Evolutionary conservation across 2,329 filamentous ascomycete genomes (phyloP).

Genomic region (Xylaria sp.): DNA sequence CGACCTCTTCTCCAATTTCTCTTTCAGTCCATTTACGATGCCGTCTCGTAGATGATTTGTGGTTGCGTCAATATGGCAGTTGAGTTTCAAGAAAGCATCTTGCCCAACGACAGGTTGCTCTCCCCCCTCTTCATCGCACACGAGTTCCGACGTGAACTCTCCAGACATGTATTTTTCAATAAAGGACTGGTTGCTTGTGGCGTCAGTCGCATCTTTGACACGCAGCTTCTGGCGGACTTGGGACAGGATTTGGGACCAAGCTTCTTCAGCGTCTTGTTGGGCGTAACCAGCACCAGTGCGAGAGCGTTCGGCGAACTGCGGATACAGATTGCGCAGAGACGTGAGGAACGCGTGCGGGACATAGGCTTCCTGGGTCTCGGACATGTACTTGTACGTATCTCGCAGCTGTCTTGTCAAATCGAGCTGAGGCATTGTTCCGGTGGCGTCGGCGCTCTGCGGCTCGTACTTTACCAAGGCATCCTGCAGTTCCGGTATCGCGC

Average conservation of each 20-base stretch:
- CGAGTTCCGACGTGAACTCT: conserved; percentile 78
- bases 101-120: conserved; percentile 74
- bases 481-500: conserved; percentile 90
- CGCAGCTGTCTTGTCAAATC: conserved; percentile 83
- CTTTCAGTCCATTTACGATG: conserved; percentile 80
- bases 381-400: conserved; percentile 89
- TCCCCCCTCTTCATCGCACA: conserved; percentile 84
- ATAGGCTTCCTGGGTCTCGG: conserved; percentile 86
- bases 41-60: conserved; percentile 94
- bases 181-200: conserved; percentile 71
- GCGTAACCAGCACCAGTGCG: conserved; percentile 86
- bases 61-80: conserved; percentile 89
- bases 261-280: conserved; percentile 99
- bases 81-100: conserved; percentile 89
- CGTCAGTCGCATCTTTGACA: conserved; percentile 59
- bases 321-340: conserved; percentile 80
- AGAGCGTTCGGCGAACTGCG: conserved; percentile 91
- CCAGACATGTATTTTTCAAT: conserved; percentile 92
- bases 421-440: conserved; percentile 59
- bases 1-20: conserved; percentile 92
- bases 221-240: conserved; percentile 83
- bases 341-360: conserved; percentile 84
- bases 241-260: conserved; percentile 93
- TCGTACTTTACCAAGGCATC: conserved; percentile 74
- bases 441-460: conserved; percentile 41